Conservation (phyloP, 2,329 filamentous ascomycete species). For the Westerdykella aurantiaca region DNA sequence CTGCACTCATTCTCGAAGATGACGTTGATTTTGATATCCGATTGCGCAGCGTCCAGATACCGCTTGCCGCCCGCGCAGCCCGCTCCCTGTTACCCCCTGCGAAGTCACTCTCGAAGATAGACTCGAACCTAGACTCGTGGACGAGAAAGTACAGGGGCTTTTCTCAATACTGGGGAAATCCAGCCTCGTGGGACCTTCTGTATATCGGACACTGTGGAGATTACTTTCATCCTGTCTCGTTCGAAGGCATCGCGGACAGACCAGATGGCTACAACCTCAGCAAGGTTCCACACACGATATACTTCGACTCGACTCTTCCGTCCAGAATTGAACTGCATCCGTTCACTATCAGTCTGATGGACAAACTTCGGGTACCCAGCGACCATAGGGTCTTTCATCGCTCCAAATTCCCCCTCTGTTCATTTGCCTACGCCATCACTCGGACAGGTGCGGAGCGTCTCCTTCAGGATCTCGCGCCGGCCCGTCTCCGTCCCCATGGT, state of each 20-base stretch:
- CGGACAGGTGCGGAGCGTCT: constrained; percentile 36
- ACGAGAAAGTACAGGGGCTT: neutral
- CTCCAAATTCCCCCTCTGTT: constrained; percentile 41
- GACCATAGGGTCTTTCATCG: constrained; percentile 38
- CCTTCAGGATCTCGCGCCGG: constrained; percentile 36
- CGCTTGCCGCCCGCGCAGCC: constrained; percentile 37
- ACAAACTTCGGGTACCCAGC: constrained; percentile 31
- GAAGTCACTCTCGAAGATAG: constrained; percentile 14
- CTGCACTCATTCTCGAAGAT: constrained; percentile 42
- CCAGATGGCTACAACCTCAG: constrained; percentile 27
- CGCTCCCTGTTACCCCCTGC: constrained; percentile 34
- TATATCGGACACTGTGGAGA: constrained; percentile 45
- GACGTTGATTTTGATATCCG: constrained; percentile 45
- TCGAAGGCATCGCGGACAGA: constrained; percentile 21
- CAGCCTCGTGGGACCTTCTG: constrained; percentile 39
- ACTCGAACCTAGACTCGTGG: constrained; percentile 7
- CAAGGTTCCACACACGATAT: constrained; percentile 30
- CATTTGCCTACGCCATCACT: constrained; percentile 42
- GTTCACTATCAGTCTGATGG: constrained; percentile 36
- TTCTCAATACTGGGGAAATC: constrained; percentile 38
- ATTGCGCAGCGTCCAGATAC: constrained; percentile 40
- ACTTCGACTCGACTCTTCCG: constrained; percentile 36
- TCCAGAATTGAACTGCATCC: constrained; percentile 34
- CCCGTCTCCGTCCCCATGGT: constrained; percentile 21
- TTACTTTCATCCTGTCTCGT: constrained; percentile 33